Conservation (phyloP, 169 alveolate species). For the Besnoitia besnoiti region DNA sequence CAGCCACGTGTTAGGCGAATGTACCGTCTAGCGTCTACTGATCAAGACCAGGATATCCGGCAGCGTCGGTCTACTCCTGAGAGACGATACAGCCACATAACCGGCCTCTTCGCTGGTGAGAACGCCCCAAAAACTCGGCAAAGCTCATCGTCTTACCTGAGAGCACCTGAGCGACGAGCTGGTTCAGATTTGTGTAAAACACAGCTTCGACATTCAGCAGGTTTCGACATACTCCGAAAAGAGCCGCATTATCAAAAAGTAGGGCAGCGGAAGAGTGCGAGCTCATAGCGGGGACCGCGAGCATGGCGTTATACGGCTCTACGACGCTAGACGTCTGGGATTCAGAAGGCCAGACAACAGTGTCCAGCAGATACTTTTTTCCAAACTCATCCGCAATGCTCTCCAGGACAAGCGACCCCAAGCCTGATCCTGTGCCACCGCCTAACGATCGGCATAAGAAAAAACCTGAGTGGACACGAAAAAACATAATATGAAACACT, state of each 20-base stretch:
- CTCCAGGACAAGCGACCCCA: slow-evolving; percentile 24
- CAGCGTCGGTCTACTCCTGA: too few relatives aligned
- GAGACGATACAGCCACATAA: too few relatives aligned
- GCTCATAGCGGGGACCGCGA: neutral
- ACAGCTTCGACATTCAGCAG: slow-evolving; percentile 14
- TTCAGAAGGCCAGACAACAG: slow-evolving; percentile 27
- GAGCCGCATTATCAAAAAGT: slow-evolving; percentile 41
- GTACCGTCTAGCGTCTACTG: too few relatives aligned
- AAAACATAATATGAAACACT: neutral
- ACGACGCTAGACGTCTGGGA: slow-evolving; percentile 43
- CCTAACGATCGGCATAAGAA: slow-evolving; percentile 51
- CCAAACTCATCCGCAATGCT: slow-evolving; percentile 17
- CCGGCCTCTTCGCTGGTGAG: too few relatives aligned
- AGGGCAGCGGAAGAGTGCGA: slow-evolving; percentile 48
- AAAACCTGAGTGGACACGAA: slow-evolving; percentile 16
- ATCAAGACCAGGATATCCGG: too few relatives aligned
- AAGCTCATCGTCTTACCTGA: slow-evolving; percentile 50
- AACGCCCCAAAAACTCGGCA: too few relatives aligned
- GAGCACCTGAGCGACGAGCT: slow-evolving; percentile 44
- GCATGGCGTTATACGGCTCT: slow-evolving; percentile 61
- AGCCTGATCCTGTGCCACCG: slow-evolving; percentile 58
- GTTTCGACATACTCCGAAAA: neutral
- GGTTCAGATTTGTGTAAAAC: slow-evolving; percentile 19
- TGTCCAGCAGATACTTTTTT: slow-evolving; percentile 28
- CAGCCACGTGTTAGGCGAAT: too few relatives aligned